phyloP scores from a whole-genome alignment of 108 stramenopile genomes.

The Skeletonema tropicum region DNA sequence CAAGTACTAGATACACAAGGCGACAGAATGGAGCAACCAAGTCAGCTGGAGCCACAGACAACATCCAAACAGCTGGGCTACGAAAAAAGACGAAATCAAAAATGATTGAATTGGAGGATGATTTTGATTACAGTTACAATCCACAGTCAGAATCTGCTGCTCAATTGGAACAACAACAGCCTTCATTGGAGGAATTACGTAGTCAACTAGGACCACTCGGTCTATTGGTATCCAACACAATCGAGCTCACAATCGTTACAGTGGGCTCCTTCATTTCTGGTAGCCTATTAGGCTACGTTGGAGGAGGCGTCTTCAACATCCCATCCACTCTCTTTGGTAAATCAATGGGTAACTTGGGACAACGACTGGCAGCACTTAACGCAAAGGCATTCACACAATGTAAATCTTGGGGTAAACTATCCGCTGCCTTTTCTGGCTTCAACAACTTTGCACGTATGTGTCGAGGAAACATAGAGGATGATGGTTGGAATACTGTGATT shows the following conservation, averaged over 20 bases:
- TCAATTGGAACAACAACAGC: constrained; percentile 9
- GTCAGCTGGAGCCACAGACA: neutral
- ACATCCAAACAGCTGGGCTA: neutral
- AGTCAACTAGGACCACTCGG: constrained; percentile 61
- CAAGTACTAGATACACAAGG: neutral
- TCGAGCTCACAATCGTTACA: constrained; percentile 62
- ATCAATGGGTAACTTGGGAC: neutral
- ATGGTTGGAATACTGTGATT: constrained; percentile 71
- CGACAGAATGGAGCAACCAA: neutral
- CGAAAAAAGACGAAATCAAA: neutral
- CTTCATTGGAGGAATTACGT: constrained; percentile 46
- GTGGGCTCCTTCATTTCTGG: constrained; percentile 63
- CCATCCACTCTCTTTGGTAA: constrained; percentile 50
- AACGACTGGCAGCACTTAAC: constrained; percentile 55
- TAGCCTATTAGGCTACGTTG: constrained; percentile 60
- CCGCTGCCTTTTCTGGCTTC: constrained; percentile 74
- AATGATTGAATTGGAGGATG: constrained; percentile 1
- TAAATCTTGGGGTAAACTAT: constrained; percentile 62
- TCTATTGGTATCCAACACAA: constrained; percentile 57
- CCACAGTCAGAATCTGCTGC: neutral
- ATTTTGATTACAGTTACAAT: constrained; percentile 5
- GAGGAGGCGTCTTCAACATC: constrained; percentile 56
- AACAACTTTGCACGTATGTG: constrained; percentile 50
- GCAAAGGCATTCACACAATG: constrained; percentile 54
- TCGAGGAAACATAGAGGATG: constrained; percentile 66